These are phyloP conservation scores for Posidonia oceanica DNA, from an alignment of 116 monocot genomes.

Conservation along the genomic window DNA sequence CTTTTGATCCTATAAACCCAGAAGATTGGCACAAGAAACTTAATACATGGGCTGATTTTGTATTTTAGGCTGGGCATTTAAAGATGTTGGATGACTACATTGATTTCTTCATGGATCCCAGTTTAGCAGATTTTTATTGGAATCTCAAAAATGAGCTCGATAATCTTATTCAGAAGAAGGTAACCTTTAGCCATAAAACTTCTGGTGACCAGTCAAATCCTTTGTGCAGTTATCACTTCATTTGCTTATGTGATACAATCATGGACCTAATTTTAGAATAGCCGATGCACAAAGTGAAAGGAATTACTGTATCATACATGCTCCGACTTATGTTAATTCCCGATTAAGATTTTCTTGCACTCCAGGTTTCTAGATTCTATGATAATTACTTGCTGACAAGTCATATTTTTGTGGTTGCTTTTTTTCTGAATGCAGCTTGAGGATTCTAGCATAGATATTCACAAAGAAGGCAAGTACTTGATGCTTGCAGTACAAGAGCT, in stretches of 20 bases:
- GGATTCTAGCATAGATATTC: slow-evolving; percentile 67
- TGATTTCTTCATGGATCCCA: slow-evolving; percentile 99
- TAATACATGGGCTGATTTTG: not conserved
- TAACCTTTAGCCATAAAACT: slow-evolving; percentile 10
- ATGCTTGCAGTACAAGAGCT: slow-evolving; percentile 82
- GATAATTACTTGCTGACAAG: not conserved
- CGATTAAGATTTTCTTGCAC: not conserved
- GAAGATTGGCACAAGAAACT: not conserved
- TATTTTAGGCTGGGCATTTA: slow-evolving; percentile 73
- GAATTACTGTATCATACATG: not conserved
- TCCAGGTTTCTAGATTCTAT: not conserved
- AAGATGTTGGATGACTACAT: slow-evolving; percentile 95
- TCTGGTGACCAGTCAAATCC: not conserved
- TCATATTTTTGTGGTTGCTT: not conserved
- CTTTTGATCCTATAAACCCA: not conserved
- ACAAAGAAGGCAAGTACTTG: slow-evolving; percentile 87
- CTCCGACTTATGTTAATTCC: not conserved
- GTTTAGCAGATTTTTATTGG: slow-evolving; percentile 74
- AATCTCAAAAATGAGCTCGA: slow-evolving; percentile 78
- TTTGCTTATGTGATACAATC: not conserved
- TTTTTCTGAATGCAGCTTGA: slow-evolving; percentile 47
- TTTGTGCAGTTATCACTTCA: not conserved
- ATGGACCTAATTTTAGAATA: not conserved
- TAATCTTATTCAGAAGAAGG: slow-evolving; percentile 88
- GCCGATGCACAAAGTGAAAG: not conserved